phyloP scores from a whole-genome alignment of 495 filamentous ascomycete genomes.

The Penicillium daleae region DNA sequence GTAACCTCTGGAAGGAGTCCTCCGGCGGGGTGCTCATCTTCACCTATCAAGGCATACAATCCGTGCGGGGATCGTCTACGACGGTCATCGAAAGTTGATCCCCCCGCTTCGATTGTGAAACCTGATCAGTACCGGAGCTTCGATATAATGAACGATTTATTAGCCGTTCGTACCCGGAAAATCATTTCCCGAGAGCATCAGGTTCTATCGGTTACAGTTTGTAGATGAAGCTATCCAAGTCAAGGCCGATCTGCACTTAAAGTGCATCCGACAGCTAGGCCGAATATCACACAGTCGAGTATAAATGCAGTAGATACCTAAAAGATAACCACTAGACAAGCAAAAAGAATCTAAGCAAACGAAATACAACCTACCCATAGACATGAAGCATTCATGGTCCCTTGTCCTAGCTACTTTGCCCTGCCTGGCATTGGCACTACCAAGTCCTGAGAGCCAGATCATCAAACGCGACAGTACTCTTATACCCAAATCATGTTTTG shows the following conservation, averaged over 20 bases:
- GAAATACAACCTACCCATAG: background rate
- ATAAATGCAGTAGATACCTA: background rate
- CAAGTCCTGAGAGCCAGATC: constrained; percentile 1
- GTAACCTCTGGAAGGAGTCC: background rate
- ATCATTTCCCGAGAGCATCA: background rate
- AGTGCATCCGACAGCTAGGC: background rate
- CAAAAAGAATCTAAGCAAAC: background rate
- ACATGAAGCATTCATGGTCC: constrained; percentile 34
- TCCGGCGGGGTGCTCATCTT: constrained; percentile 4
- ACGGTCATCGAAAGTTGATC: too few species aligned
- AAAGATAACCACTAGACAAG: background rate
- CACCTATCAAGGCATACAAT: background rate
- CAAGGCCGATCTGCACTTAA: background rate
- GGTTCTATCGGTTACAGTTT: background rate
- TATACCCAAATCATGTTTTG: constrained; percentile 58
- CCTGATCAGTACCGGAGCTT: background rate
- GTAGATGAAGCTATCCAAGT: background rate
- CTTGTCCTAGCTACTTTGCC: constrained; percentile 13
- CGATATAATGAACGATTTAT: background rate
- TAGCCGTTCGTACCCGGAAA: background rate
- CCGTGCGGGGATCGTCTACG: background rate
- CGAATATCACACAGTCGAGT: background rate
- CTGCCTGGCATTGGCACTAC: constrained; percentile 24
- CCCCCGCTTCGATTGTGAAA: background rate
- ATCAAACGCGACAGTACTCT: constrained; percentile 36